phyloP scores from a whole-genome alignment of 2,329 filamentous ascomycete species.

The Dactylellina cionopaga region DNA sequence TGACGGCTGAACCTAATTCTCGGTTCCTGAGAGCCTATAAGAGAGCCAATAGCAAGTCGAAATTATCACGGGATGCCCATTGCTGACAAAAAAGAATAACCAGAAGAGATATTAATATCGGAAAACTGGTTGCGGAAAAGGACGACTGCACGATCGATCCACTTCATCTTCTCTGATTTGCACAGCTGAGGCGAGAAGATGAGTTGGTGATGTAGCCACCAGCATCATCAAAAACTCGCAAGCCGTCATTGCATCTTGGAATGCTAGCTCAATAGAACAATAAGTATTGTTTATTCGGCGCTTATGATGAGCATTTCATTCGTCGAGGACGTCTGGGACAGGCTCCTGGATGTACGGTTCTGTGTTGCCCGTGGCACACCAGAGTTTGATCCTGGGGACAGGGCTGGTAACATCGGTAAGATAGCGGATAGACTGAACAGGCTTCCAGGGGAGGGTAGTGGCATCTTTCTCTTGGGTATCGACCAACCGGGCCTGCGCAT shows the following conservation, averaged over 20 bases:
- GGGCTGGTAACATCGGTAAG: slow-evolving; percentile 20
- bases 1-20: slow-evolving; percentile 48
- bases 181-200: slow-evolving; percentile 18
- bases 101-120: too few relatives aligned
- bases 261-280: slow-evolving; percentile 20
- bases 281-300: slow-evolving; percentile 32
- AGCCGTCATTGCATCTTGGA: slow-evolving; percentile 1
- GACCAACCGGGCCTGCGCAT: too few relatives aligned
- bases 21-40: slow-evolving; percentile 13
- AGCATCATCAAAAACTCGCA: slow-evolving; percentile 10
- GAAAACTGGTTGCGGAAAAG: neutral
- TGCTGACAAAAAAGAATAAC: slow-evolving; percentile 27
- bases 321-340: slow-evolving; percentile 5
- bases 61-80: slow-evolving; percentile 25
- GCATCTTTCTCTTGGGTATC: too few relatives aligned
- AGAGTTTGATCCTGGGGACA: slow-evolving; percentile 8
- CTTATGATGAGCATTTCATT: slow-evolving; percentile 24
- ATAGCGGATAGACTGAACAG: slow-evolving; percentile 48
- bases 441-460: neutral
- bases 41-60: slow-evolving; percentile 24
- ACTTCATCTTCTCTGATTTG: slow-evolving; percentile 25
- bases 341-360: neutral
- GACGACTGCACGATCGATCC: slow-evolving; percentile 15
- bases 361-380: slow-evolving; percentile 22
- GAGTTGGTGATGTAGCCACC: slow-evolving; percentile 22